phyloP scores from a whole-genome alignment of 805 yeast genomes.

The Pichia paraexigua region DNA sequence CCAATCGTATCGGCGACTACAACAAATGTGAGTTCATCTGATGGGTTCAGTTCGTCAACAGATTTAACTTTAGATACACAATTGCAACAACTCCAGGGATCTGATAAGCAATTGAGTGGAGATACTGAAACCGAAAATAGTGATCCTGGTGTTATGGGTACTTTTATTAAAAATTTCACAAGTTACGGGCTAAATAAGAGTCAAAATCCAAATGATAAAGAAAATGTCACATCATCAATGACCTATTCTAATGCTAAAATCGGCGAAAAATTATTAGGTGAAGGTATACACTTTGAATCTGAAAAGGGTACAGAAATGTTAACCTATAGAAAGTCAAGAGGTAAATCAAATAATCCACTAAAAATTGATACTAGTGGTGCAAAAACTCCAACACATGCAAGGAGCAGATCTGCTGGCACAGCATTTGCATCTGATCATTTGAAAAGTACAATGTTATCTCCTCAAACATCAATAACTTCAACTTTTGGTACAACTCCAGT shows the following conservation, averaged over 20 bases:
- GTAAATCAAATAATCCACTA: not conserved
- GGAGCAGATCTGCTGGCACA: not conserved
- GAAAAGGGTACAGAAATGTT: conserved; percentile 11
- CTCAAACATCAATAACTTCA: conserved; percentile 1
- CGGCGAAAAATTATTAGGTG: not conserved
- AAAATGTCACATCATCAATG: not conserved
- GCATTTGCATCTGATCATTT: not conserved
- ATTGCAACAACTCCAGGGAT: not conserved
- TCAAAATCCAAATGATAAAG: not conserved
- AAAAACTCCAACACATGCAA: not conserved
- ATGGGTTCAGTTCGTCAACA: not conserved
- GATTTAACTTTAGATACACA: not conserved
- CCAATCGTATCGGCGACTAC: conserved; percentile 18
- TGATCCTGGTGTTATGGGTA: not conserved
- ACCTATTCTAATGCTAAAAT: not conserved
- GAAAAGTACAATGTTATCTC: not conserved
- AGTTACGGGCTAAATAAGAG: not conserved
- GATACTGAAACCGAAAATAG: not conserved
- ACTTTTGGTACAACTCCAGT: conserved; percentile 18
- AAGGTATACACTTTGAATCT: conserved; percentile 7
- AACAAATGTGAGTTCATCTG: conserved; percentile 3
- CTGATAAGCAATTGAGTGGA: not conserved
- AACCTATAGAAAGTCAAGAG: conserved; percentile 5
- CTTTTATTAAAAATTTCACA: conserved; percentile 2
- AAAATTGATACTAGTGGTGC: not conserved